Percentiles rank a stretch among this genome's conserved stretches.
Conservation (phyloP, 192 early-diverging fungal species). For the Coemansia sp. region DNA sequence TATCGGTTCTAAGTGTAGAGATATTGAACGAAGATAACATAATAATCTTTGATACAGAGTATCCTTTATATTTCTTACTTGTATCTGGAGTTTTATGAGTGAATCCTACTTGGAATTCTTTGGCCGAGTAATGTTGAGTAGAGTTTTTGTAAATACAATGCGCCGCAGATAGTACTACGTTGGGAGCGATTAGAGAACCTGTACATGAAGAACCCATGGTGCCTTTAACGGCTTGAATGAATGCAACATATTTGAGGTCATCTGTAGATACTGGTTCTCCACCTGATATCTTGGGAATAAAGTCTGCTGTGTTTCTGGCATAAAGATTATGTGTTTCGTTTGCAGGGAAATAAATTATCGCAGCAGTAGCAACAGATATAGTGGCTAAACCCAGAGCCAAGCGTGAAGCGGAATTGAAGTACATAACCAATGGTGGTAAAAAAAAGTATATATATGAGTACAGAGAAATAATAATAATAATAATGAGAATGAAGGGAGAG, state of each 20-base stretch:
- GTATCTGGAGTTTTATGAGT: constrained; percentile 16
- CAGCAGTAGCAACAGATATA: neutral
- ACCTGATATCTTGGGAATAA: constrained; percentile 36
- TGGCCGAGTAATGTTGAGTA: neutral
- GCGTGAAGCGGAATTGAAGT: neutral
- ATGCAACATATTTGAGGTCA: constrained; percentile 33
- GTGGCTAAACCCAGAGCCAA: neutral
- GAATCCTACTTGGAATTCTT: constrained; percentile 24
- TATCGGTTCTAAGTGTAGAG: constrained; percentile 26
- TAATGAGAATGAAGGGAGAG: neutral
- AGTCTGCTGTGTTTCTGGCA: neutral
- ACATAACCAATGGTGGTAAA: neutral
- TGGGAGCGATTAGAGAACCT: constrained; percentile 45
- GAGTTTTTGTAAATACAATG: constrained; percentile 37
- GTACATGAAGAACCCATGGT: constrained; percentile 28
- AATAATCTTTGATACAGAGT: constrained; percentile 22
- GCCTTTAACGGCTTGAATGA: constrained; percentile 14
- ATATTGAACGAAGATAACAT: constrained; percentile 18
- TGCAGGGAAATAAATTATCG: neutral
- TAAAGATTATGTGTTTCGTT: neutral
- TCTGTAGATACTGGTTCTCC: constrained; percentile 16
- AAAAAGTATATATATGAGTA: neutral
- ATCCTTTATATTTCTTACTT: constrained; percentile 6
- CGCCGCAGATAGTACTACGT: constrained; percentile 49
- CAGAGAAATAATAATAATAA: neutral